These are phyloP conservation scores for Botrytis aclada DNA, from an alignment of 2,329 filamentous ascomycete genomes.

Conservation along the genomic window DNA sequence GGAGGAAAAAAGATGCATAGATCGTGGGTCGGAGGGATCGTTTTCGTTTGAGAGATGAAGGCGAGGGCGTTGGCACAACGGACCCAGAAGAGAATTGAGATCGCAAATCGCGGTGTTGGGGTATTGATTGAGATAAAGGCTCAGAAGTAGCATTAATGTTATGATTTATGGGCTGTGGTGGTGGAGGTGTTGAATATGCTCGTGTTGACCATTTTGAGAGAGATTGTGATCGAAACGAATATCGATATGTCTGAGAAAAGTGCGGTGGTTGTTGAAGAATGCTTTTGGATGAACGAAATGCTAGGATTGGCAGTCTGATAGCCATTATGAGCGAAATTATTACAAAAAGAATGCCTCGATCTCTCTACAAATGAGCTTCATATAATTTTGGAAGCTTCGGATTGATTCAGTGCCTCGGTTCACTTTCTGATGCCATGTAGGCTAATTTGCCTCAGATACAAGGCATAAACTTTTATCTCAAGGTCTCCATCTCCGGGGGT, in stretches of 20 bases:
- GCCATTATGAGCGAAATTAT: not conserved
- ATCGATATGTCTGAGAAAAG: not conserved
- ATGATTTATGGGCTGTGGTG: conserved; percentile 2
- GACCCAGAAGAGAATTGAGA: conserved; percentile 31
- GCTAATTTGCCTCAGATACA: not conserved
- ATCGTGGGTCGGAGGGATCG: conserved; percentile 36
- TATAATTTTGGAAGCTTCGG: not conserved
- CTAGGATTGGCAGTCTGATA: not conserved
- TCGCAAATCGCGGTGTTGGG: conserved; percentile 27
- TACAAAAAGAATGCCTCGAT: not conserved
- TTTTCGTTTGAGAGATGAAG: conserved; percentile 25
- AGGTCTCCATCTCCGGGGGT: not conserved
- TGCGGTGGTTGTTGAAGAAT: not conserved
- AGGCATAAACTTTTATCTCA: not conserved
- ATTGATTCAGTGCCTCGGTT: not conserved
- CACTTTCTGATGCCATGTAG: not conserved
- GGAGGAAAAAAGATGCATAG: conserved; percentile 41
- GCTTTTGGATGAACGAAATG: not conserved
- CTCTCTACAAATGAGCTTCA: not conserved
- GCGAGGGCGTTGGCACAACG: not conserved
- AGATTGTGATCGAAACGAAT: not conserved
- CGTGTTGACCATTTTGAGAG: not conserved
- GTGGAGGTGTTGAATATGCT: conserved; percentile 14
- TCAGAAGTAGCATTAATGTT: not conserved
- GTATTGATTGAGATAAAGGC: not conserved